A percentile compares a stretch with the other conserved stretches of the same genome.
These are phyloP conservation scores for Rickenella mellea DNA, from an alignment of 768 basidiomycete species.

Conservation along the genomic window DNA sequence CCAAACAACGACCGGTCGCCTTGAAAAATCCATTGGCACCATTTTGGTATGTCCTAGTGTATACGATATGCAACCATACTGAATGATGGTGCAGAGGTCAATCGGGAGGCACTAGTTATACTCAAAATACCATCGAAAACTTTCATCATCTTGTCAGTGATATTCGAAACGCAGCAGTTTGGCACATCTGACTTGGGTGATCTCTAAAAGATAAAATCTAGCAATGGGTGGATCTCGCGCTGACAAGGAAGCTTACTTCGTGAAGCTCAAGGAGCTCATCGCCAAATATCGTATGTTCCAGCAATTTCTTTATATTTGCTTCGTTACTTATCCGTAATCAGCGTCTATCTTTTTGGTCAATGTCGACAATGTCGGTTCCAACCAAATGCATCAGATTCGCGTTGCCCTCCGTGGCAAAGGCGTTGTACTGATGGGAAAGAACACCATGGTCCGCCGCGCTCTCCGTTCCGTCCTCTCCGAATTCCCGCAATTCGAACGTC, in stretches of 20 bases:
- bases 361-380: constrained; percentile 99
- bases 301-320: not conserved
- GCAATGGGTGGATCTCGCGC: constrained; percentile 89
- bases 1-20: constrained; percentile 38
- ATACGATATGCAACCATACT: constrained; percentile 8
- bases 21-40: constrained; percentile 96
- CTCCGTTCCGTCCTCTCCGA: constrained; percentile 86
- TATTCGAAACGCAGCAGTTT: constrained; percentile 7
- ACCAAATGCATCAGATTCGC: constrained; percentile 99
- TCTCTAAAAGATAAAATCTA: constrained; percentile 13
- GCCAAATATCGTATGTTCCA: constrained; percentile 72
- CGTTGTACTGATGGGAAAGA: constrained; percentile 98
- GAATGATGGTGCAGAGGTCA: constrained; percentile 55
- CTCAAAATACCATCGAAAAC: constrained; percentile 6
- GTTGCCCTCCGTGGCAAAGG: constrained; percentile 93
- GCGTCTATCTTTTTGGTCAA: constrained; percentile 99
- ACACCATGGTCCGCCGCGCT: constrained; percentile 99
- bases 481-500: constrained; percentile 88
- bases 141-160: constrained; percentile 18
- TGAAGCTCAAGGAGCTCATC: constrained; percentile 89
- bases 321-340: constrained; percentile 19
- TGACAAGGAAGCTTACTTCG: constrained; percentile 87
- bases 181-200: constrained; percentile 17
- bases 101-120: constrained; percentile 73
- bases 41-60: constrained; percentile 38